Evolutionary conservation across 2,329 filamentous ascomycete genomes (phyloP), one percentile per base, ranked within the genome.

Genomic region (Epichloe coenophiala): DNA sequence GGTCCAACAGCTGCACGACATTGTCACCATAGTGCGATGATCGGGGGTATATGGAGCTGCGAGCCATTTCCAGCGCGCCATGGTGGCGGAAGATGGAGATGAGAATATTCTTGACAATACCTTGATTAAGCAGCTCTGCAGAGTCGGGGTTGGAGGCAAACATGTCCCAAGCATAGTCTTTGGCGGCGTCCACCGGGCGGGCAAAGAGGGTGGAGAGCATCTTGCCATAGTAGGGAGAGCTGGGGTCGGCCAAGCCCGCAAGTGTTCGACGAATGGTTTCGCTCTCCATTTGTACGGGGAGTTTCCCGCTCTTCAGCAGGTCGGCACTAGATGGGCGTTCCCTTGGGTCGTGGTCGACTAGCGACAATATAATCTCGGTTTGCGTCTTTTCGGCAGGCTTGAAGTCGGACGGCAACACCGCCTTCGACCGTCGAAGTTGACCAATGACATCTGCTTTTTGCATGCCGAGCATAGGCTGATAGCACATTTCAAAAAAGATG

Each of bases 401-500:
- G 63, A 95, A 95, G 42, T 87, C 83, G 0, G 72, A 58, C 1
- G 93, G 91, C 31, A 97, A 73, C 5, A 71, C 66, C 38, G 88
- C 83, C 12, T 80, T 72, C 39, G 80, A 78, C 57, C 81, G 76
- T 44, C 88, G 78, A 41, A 96, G 74, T 49, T 77, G 71, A 48
- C 84, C 77, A 31, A 96, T 73, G 4, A 82, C 77, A 48, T 75
- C 68, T 2, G 77, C 78, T 55, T 81, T 75, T 58, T 84, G 76
- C 78, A 84, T 83, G 4, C 80, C 80, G 62, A 83, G 72, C 68
- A 83, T 77, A 0, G 79, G 74, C 36, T 72, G 68, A 56, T 83
- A 90, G 61, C 86, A 94, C 93, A 98, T 98, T 67, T 98, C 93
- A 58, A 96, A 97, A 98, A 98, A 95, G 51, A 98, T 97, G 55